phyloP scores from a whole-genome alignment of 2,329 filamentous ascomycete species.

The Sphaerulina populicola region DNA sequence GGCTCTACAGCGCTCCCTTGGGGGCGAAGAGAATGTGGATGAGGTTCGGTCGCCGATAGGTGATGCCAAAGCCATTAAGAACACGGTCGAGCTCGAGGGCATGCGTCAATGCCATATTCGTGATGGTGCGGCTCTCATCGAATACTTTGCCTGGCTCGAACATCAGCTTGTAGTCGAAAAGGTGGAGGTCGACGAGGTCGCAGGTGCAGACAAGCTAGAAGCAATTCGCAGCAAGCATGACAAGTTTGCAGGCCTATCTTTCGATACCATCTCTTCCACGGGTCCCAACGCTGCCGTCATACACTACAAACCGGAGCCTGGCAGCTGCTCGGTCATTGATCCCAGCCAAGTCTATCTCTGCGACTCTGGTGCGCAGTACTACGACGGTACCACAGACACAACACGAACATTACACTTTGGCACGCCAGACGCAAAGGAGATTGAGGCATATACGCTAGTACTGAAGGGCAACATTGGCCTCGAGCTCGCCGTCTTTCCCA shows the following conservation, averaged over 20 bases:
- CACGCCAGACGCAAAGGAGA: conserved; percentile 71
- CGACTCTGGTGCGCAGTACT: conserved; percentile 93
- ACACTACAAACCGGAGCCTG: conserved; percentile 84
- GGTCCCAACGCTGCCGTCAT: conserved; percentile 90
- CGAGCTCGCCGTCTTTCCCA: conserved; percentile 80
- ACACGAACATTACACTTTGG: conserved; percentile 92
- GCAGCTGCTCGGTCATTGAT: conserved; percentile 74
- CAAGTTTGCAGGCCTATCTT: conserved; percentile 81
- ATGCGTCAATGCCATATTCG: conserved; percentile 92
- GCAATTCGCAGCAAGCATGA: conserved; percentile 60
- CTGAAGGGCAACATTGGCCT: conserved; percentile 76
- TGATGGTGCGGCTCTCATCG: conserved; percentile 79
- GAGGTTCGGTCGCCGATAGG: conserved; percentile 79
- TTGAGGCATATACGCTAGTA: conserved; percentile 84
- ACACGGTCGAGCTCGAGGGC: conserved; percentile 75
- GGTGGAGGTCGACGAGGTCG: conserved; percentile 71
- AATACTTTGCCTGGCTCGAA: conserved; percentile 96
- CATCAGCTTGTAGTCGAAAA: conserved; percentile 67
- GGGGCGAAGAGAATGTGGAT: conserved; percentile 76
- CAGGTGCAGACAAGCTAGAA: conserved; percentile 86
- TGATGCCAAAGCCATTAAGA: conserved; percentile 92
- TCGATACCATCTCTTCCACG: conserved; percentile 91
- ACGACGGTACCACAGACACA: conserved; percentile 91
- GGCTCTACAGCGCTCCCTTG: conserved; percentile 79
- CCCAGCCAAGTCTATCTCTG: conserved; percentile 83